Conservation (phyloP, 306 rosid genomes). For the Ochetophila trinervis region DNA sequence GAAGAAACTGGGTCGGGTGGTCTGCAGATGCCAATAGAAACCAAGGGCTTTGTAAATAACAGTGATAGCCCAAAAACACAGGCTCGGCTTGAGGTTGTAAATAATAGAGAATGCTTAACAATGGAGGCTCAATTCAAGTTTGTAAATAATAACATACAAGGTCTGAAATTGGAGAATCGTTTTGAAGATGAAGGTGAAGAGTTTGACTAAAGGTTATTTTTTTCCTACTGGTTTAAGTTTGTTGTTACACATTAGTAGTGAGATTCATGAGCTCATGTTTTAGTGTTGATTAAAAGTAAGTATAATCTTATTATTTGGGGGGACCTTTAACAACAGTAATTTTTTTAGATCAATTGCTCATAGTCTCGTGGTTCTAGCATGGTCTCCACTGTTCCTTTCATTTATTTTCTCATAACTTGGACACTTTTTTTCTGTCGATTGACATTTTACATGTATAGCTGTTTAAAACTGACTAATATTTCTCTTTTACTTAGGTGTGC, state of each 20-base stretch:
- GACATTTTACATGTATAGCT: neutral
- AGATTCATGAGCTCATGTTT: slow-evolving; percentile 5
- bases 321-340: too few relatives aligned
- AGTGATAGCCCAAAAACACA: slow-evolving; percentile 48
- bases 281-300: neutral
- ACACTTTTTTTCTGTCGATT: neutral
- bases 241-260: neutral
- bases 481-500: slow-evolving; percentile 43
- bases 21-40: slow-evolving; percentile 37
- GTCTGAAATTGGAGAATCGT: slow-evolving; percentile 70
- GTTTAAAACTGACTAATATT: neutral
- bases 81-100: slow-evolving; percentile 71
- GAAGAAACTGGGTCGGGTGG: slow-evolving; percentile 47
- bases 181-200: slow-evolving; percentile 47
- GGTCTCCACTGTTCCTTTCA: too few relatives aligned
- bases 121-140: slow-evolving; percentile 66
- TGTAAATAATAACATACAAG: slow-evolving; percentile 70
- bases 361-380: too few relatives aligned
- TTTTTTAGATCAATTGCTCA: too few relatives aligned
- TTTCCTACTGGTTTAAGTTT: slow-evolving; percentile 7
- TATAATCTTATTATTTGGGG: neutral
- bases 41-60: slow-evolving; percentile 59
- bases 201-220: slow-evolving; percentile 57
- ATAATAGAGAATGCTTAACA: slow-evolving; percentile 69
- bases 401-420: too few relatives aligned